phyloP scores from a whole-genome alignment of 1,284 basidiomycete genomes.

The Anthracocystis walkeri region DNA sequence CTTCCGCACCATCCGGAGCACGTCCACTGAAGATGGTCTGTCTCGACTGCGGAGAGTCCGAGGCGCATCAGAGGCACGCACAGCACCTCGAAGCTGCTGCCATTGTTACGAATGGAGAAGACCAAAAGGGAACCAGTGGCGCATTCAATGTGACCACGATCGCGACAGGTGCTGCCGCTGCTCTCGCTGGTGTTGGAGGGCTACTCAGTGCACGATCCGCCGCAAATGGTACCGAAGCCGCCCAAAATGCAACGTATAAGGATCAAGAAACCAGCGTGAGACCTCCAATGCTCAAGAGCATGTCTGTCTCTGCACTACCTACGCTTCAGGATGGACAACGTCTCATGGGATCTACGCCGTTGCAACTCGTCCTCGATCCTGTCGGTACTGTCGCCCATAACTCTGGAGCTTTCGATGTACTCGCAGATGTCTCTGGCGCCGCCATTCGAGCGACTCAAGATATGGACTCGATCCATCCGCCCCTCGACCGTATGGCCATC shows the following conservation, averaged over 20 bases:
- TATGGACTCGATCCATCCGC: slow-evolving; percentile 54
- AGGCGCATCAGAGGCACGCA: slow-evolving; percentile 45
- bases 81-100: slow-evolving; percentile 31
- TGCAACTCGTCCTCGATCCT: slow-evolving; percentile 53
- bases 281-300: slow-evolving; percentile 40
- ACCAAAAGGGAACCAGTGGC: neutral
- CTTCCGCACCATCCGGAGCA: slow-evolving; percentile 7
- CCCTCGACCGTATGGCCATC: slow-evolving; percentile 63
- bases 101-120: slow-evolving; percentile 1
- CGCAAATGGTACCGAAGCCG: neutral
- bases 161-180: slow-evolving; percentile 40
- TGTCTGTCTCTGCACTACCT: slow-evolving; percentile 34
- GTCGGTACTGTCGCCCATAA: slow-evolving; percentile 35
- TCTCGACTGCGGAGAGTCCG: slow-evolving; percentile 51
- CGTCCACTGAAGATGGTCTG: slow-evolving; percentile 51
- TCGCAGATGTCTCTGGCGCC: slow-evolving; percentile 53
- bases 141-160: slow-evolving; percentile 15
- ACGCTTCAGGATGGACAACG: slow-evolving; percentile 35
- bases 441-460: slow-evolving; percentile 45
- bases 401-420: slow-evolving; percentile 56
- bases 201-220: slow-evolving; percentile 17
- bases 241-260: neutral
- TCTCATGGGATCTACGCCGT: slow-evolving; percentile 44
- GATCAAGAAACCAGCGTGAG: neutral
- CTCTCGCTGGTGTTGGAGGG: slow-evolving; percentile 30